phyloP scores from a whole-genome alignment of 257 asterid genomes.

The Lithospermum erythrorhizon region DNA sequence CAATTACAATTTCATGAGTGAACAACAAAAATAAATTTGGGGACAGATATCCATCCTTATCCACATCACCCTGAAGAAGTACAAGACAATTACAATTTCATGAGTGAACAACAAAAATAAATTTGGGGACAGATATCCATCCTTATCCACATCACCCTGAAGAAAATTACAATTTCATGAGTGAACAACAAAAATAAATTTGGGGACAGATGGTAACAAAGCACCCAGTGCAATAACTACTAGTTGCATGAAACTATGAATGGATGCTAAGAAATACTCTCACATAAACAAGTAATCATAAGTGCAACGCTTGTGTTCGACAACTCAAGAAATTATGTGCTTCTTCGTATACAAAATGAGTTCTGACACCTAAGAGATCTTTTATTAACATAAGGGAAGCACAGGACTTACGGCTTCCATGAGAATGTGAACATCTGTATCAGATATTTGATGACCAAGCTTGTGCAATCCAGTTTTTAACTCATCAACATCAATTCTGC shows the following conservation, averaged over 20 bases:
- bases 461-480: conserved; percentile 40
- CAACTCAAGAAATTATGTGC: no score
- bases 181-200: not conserved
- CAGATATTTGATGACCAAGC: conserved; percentile 49
- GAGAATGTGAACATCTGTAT: conserved; percentile 33
- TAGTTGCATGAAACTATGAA: no score
- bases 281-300: no score
- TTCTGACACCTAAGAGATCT: no score
- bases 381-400: no score
- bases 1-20: not conserved
- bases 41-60: conserved; percentile 1
- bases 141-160: conserved; percentile 2
- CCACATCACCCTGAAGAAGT: not conserved
- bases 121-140: not conserved
- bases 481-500: conserved; percentile 38
- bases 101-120: not conserved
- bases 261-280: no score
- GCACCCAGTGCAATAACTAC: no score
- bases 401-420: conserved; percentile 50
- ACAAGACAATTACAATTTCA: not conserved
- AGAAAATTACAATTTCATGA: not conserved
- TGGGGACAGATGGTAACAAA: not conserved
- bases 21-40: not conserved
- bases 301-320: no score
- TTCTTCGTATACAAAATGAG: no score